Conservation (phyloP, 768 basidiomycete species). For the Kwoniella shandongensis region DNA sequence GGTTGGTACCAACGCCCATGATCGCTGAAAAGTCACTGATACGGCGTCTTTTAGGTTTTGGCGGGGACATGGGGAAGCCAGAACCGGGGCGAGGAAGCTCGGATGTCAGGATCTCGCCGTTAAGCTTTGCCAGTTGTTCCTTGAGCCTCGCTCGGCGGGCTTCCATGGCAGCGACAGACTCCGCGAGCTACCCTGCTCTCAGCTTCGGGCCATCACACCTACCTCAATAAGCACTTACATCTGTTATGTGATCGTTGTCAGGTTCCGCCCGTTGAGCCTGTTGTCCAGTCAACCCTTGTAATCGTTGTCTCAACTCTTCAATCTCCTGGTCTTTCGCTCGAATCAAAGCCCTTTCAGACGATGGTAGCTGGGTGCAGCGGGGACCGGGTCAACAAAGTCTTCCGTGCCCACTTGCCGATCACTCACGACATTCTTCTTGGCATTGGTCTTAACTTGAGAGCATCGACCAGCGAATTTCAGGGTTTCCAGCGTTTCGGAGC, state of each 20-base stretch:
- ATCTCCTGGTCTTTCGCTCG: conserved; percentile 52
- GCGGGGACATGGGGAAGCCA: conserved; percentile 25
- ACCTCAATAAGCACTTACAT: conserved; percentile 4
- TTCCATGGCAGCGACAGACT: conserved; percentile 48
- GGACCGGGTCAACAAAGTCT: background rate
- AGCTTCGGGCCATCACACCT: background rate
- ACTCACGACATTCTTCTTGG: conserved; percentile 51
- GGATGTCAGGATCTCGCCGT: conserved; percentile 48
- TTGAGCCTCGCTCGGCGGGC: conserved; percentile 40
- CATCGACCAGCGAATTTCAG: conserved; percentile 54
- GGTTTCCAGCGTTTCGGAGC: conserved; percentile 52
- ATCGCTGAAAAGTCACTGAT: conserved; percentile 48
- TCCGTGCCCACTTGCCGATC: background rate
- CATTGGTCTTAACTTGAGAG: conserved; percentile 53
- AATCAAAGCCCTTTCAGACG: conserved; percentile 50
- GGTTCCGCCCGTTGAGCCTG: background rate
- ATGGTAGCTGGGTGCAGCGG: conserved; percentile 34
- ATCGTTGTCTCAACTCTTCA: conserved; percentile 41
- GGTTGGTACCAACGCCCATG: conserved; percentile 8
- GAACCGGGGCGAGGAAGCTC: conserved; percentile 32
- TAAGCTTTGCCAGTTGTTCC: conserved; percentile 46
- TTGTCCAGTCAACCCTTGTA: conserved; percentile 28
- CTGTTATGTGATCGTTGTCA: conserved; percentile 8
- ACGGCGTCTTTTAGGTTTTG: conserved; percentile 41
- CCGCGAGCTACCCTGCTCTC: conserved; percentile 36